These are phyloP conservation scores for Tulasnella sp. DNA, from an alignment of 768 basidiomycete genomes.

Conservation along the genomic window DNA sequence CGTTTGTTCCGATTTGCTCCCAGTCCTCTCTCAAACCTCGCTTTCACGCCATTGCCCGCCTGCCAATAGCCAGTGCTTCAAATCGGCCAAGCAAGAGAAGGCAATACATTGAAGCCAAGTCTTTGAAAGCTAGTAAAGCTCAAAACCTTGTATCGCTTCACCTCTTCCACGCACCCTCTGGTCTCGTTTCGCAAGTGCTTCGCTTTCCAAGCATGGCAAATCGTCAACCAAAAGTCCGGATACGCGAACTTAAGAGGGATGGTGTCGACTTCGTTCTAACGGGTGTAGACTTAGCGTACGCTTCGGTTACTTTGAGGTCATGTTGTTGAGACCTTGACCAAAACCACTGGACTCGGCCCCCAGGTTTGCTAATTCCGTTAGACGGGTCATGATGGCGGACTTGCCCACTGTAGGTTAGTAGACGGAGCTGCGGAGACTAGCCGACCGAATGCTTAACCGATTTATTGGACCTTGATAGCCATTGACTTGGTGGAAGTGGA, in stretches of 20 bases:
- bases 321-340: neutral
- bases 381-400: constrained; percentile 93
- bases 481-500: constrained; percentile 96
- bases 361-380: constrained; percentile 90
- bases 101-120: neutral
- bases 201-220: neutral
- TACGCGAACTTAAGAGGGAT: constrained; percentile 80
- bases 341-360: constrained; percentile 22
- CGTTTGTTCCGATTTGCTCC: neutral
- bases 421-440: neutral
- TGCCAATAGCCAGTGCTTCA: neutral
- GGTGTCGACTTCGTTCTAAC: constrained; percentile 87
- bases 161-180: neutral
- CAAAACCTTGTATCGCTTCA: neutral
- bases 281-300: constrained; percentile 95
- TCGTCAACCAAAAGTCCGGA: constrained; percentile 49
- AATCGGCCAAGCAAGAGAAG: neutral
- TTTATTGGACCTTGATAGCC: constrained; percentile 46
- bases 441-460: neutral
- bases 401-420: constrained; percentile 88
- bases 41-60: neutral
- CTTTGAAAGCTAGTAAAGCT: neutral
- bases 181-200: neutral
- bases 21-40: neutral
- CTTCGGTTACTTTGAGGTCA: neutral